phyloP scores from a whole-genome alignment of 129 eudicot genomes.

The Pittosporum tobira region DNA sequence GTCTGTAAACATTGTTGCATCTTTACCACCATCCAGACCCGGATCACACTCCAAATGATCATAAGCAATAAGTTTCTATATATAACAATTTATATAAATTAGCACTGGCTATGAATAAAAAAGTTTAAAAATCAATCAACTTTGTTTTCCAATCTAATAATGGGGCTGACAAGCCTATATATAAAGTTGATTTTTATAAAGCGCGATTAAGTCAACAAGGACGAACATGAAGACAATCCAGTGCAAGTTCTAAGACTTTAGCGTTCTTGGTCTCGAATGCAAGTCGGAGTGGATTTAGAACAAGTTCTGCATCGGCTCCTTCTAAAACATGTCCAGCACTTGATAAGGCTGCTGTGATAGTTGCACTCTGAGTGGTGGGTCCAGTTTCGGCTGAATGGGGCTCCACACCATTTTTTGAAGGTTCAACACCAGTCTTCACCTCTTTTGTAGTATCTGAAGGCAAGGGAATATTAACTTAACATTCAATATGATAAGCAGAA shows the following conservation, averaged over 20 bases:
- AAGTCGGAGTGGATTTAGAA: conserved; percentile 76
- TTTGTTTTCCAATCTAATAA: not conserved
- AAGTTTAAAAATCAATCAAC: conserved; percentile 10
- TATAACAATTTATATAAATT: conserved; percentile 15
- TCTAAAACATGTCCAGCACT: conserved; percentile 81
- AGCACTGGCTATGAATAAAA: conserved; percentile 6
- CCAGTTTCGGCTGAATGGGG: conserved; percentile 24
- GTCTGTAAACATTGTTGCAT: conserved; percentile 55
- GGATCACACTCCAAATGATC: conserved; percentile 98
- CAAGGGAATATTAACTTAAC: conserved; percentile 13
- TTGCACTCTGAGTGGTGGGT: conserved; percentile 25
- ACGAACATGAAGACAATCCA: conserved; percentile 99
- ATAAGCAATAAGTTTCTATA: conserved; percentile 95
- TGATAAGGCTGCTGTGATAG: conserved; percentile 56
- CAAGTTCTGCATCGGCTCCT: conserved; percentile 86
- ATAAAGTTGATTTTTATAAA: too few relatives aligned
- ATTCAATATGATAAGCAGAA: not conserved
- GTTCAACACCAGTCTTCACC: conserved; percentile 39
- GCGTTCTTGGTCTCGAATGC: conserved; percentile 87
- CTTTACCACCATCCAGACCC: conserved; percentile 89
- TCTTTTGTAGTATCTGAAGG: conserved; percentile 61
- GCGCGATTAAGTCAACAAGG: too few relatives aligned
- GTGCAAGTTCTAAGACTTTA: conserved; percentile 78
- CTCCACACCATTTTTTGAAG: conserved; percentile 34
- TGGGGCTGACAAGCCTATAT: not conserved